phyloP scores from a whole-genome alignment of 2,329 filamentous ascomycete genomes.

The Pseudogymnoascus sp. region DNA sequence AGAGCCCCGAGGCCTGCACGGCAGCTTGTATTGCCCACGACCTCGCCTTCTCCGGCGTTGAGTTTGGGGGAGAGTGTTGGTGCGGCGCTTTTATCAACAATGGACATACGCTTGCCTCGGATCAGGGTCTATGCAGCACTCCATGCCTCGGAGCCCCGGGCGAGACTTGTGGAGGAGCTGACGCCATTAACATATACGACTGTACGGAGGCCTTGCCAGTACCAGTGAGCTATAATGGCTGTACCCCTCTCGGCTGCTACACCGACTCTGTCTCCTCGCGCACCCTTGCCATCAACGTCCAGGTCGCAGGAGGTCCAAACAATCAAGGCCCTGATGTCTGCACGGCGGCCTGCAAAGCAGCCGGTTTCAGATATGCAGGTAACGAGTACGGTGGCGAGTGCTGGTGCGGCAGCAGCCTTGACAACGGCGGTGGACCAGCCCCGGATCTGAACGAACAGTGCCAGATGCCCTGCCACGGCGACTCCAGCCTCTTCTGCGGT shows the following conservation, averaged over 20 bases:
- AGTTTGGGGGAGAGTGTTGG: constrained; percentile 36
- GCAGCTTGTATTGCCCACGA: constrained; percentile 4
- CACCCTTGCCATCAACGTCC: not conserved
- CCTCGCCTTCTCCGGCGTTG: constrained; percentile 32
- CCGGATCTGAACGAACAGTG: constrained; percentile 32
- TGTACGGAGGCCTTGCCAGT: not conserved
- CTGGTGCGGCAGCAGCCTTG: constrained; percentile 19
- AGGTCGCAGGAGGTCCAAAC: not conserved
- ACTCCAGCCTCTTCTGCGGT: constrained; percentile 14
- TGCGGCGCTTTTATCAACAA: constrained; percentile 25
- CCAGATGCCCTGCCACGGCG: constrained; percentile 16
- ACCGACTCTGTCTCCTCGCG: constrained; percentile 2
- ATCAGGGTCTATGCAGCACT: constrained; percentile 13
- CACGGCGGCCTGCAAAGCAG: constrained; percentile 11
- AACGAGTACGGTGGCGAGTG: constrained; percentile 41
- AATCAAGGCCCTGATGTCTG: not conserved
- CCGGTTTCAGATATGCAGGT: constrained; percentile 34
- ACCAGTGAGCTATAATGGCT: not conserved
- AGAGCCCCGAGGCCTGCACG: not conserved
- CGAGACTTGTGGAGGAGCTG: constrained; percentile 16
- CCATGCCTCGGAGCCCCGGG: constrained; percentile 11
- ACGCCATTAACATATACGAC: constrained; percentile 12
- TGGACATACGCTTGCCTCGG: constrained; percentile 11
- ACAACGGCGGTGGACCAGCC: constrained; percentile 9
- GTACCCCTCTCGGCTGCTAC: constrained; percentile 10